These are phyloP conservation scores for Marsdenia floribunda DNA, from an alignment of 257 asterid species.

Conservation along the genomic window DNA sequence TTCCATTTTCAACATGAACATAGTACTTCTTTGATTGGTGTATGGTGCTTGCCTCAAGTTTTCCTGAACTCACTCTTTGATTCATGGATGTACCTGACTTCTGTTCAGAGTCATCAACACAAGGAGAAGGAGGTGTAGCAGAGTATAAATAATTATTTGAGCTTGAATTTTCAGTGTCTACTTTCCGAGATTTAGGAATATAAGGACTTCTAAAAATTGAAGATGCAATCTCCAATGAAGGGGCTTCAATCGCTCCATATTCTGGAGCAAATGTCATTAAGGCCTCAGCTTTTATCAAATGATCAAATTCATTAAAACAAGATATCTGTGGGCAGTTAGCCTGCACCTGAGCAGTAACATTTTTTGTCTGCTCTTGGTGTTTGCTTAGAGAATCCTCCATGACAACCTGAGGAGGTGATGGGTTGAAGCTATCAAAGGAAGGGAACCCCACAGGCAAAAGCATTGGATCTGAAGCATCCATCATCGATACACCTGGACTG, in stretches of 20 bases:
- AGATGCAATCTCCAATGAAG: conserved; percentile 54
- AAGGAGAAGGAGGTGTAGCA: conserved; percentile 90
- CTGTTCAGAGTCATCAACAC: conserved; percentile 59
- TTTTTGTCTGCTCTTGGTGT: conserved; percentile 50
- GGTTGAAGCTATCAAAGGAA: conserved; percentile 63
- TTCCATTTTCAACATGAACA: conserved; percentile 66
- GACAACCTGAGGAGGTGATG: conserved; percentile 44
- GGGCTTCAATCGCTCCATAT: conserved; percentile 88
- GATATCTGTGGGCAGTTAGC: conserved; percentile 38
- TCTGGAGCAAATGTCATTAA: conserved; percentile 95
- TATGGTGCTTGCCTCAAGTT: conserved; percentile 36
- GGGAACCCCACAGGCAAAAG: conserved; percentile 65
- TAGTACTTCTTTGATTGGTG: conserved; percentile 57
- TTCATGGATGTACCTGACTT: conserved; percentile 50
- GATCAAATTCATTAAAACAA: conserved; percentile 68
- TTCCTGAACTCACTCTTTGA: conserved; percentile 44
- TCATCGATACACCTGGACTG: conserved; percentile 74
- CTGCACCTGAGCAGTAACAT: conserved; percentile 42
- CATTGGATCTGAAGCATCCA: conserved; percentile 85
- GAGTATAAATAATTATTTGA: conserved; percentile 77
- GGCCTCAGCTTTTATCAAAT: conserved; percentile 90
- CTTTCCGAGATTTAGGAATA: conserved; percentile 75
- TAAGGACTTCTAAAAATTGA: conserved; percentile 84
- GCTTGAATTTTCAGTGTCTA: conserved; percentile 75
- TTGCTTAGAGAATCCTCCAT: conserved; percentile 62